Evolutionary conservation across 2,329 filamentous ascomycete genomes (phyloP), one percentile per base, ranked within the genome.

Genomic region (Cercospora janseana): DNA sequence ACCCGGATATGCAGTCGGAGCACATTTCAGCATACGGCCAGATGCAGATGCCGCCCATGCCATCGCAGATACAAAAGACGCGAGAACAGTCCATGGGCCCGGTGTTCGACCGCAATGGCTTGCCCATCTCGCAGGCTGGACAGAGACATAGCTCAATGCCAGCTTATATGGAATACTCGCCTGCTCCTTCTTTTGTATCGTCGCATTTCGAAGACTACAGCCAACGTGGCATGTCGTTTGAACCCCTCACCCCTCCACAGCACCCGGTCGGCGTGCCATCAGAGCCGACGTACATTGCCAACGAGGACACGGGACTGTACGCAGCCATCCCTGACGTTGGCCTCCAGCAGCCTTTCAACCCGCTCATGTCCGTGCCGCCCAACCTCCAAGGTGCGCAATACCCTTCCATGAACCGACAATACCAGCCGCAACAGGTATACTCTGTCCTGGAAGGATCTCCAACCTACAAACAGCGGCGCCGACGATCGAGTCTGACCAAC

Each of bases 61-160:
- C 86, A 60, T 85, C 85, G 63, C 78, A 81, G 55, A 75, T 87
- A 49, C 82, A 94, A 68, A 96, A 95, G 81, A 75, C 72, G 56
- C 83, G 90, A 69, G 92, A 97, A 71, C 81, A 86, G 68, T 92
- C 95, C 59, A 94, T 84, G 69, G 79, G 72, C 51, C 67, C 70
- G 55, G 84, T 87, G 54, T 96, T 94, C 75, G 93, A 94, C 71
- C 88, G 93, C 66, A 94, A 93, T 65, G 89, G 89, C 62, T 84
- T 95, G 49, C 88, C 91, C 1, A 80, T 96, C 57, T 79, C 82
- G 31, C 87, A 91, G 66, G 78, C 85, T 45, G 90, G 95, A 72
- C 88, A 95, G 70, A 86, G 93, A 50, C 92, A 97, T 72, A 87
- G 91, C 55, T 98, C 93, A n/a, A 96, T 98, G 90, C 93, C 93